These are phyloP conservation scores for Rhodotorula diobovata DNA, from an alignment of 768 basidiomycete species.

Conservation along the genomic window DNA sequence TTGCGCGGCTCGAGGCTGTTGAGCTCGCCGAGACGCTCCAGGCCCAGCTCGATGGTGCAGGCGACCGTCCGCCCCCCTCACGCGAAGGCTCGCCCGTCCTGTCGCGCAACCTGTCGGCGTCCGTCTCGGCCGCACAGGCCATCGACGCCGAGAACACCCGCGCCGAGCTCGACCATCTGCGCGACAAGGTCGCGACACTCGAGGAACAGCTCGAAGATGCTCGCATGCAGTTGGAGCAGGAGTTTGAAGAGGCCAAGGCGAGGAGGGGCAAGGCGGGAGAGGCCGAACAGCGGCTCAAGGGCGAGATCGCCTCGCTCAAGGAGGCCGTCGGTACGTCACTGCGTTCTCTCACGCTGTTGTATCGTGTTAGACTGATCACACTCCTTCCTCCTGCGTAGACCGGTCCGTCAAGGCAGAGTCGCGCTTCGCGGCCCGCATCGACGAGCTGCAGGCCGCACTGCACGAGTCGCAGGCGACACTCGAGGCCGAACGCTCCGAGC, in stretches of 20 bases:
- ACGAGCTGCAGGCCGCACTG: slow-evolving; percentile 84
- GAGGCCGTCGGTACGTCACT: slow-evolving; percentile 57
- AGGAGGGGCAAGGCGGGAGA: slow-evolving; percentile 43
- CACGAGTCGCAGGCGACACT: slow-evolving; percentile 79
- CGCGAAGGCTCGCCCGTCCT: background rate
- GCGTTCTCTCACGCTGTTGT: background rate
- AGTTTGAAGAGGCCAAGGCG: slow-evolving; percentile 48
- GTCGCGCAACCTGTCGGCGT: background rate
- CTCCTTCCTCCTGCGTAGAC: background rate
- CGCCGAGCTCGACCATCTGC: slow-evolving; percentile 83
- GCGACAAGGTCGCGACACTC: slow-evolving; percentile 65
- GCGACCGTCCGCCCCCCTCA: too few relatives aligned
- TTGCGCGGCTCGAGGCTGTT: slow-evolving; percentile 72
- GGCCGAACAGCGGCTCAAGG: slow-evolving; percentile 57
- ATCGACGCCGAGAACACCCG: slow-evolving; percentile 91
- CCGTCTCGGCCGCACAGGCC: slow-evolving; percentile 59
- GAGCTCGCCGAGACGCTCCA: slow-evolving; percentile 60
- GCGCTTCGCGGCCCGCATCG: slow-evolving; percentile 60
- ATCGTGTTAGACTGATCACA: background rate
- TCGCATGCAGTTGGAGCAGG: slow-evolving; percentile 62
- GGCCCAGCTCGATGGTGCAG: slow-evolving; percentile 49
- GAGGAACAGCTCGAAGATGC: slow-evolving; percentile 81
- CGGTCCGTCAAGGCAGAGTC: slow-evolving; percentile 57
- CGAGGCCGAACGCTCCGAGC: slow-evolving; percentile 83
- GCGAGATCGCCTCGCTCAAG: slow-evolving; percentile 66